A percentile compares a stretch with the other conserved stretches of the same genome.
These are phyloP conservation scores for Monosporascus sp. DNA, from an alignment of 2,329 filamentous ascomycete genomes.

Conservation along the genomic window DNA sequence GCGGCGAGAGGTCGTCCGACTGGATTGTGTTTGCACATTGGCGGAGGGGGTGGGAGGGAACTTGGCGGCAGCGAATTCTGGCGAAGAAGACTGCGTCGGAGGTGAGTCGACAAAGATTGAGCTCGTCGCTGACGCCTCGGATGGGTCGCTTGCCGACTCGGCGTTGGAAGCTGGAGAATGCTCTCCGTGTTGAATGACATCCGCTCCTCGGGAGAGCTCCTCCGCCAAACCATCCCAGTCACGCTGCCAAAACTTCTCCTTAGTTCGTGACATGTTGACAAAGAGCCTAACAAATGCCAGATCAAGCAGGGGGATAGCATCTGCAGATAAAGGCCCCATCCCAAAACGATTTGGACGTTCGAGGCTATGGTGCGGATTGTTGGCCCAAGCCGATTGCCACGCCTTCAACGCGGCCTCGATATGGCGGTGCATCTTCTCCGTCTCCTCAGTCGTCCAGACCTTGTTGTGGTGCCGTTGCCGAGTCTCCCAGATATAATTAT, in stretches of 20 bases:
- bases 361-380: conserved; percentile 76
- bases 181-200: conserved; percentile 69
- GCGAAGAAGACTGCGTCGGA: conserved; percentile 44
- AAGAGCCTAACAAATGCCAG: conserved; percentile 89
- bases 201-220: conserved; percentile 72
- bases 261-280: conserved; percentile 86
- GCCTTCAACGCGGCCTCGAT: conserved; percentile 91
- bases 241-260: conserved; percentile 89
- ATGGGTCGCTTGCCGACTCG: conserved; percentile 40
- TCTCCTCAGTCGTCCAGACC: conserved; percentile 86
- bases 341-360: conserved; percentile 82
- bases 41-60: conserved; percentile 22
- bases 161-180: conserved; percentile 49
- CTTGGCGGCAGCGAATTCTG: conserved; percentile 38
- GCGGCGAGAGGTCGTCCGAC: conserved; percentile 57
- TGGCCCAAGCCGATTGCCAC: conserved; percentile 90
- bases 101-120: conserved; percentile 48
- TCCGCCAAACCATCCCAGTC: conserved; percentile 91
- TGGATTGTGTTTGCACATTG: conserved; percentile 26
- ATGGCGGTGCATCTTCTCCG: conserved; percentile 91
- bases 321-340: conserved; percentile 75
- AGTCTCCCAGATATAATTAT: conserved; percentile 99
- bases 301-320: conserved; percentile 86
- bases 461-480: conserved; percentile 83
- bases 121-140: conserved; percentile 41